phyloP scores from a whole-genome alignment of 805 yeast species.

The Myxozyma geophila region DNA sequence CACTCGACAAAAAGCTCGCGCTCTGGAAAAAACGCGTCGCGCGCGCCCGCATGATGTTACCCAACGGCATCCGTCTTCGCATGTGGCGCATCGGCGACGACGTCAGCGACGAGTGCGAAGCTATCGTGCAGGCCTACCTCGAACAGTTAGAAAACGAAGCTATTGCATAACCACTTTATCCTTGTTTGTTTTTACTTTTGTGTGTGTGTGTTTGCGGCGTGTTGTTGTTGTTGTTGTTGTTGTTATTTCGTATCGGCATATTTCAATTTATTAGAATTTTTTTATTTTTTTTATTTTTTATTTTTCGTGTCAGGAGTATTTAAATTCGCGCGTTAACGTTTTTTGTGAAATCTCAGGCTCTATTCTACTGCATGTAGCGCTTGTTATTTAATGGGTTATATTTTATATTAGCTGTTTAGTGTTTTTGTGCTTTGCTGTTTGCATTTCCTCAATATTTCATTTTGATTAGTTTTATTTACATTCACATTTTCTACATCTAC shows the following conservation, averaged over 20 bases:
- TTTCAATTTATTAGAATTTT: no score
- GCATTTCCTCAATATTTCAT: neutral
- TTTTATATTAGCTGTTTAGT: no score
- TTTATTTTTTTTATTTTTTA: no score
- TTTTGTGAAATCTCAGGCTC: no score
- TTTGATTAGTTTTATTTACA: no score
- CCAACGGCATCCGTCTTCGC: conserved; percentile 48
- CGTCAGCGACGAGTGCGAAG: conserved; percentile 46
- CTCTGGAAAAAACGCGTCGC: conserved; percentile 60
- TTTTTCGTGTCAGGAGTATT: neutral
- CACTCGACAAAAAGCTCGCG: conserved; percentile 56
- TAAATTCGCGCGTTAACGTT: no score
- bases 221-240: neutral
- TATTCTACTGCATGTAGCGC: no score
- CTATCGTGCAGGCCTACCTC: conserved; percentile 29
- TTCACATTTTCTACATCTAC: no score
- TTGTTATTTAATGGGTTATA: no score
- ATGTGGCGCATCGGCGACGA: conserved; percentile 54
- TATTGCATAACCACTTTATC: neutral
- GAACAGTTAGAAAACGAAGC: conserved; percentile 12
- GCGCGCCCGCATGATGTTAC: conserved; percentile 51
- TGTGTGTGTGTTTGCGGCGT: neutral
- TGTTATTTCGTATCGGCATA: neutral
- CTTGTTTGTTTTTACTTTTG: neutral
- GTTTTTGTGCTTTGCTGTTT: neutral